phyloP scores from a whole-genome alignment of 1,139 yeast genomes.

The Tardiomyces blankii region DNA sequence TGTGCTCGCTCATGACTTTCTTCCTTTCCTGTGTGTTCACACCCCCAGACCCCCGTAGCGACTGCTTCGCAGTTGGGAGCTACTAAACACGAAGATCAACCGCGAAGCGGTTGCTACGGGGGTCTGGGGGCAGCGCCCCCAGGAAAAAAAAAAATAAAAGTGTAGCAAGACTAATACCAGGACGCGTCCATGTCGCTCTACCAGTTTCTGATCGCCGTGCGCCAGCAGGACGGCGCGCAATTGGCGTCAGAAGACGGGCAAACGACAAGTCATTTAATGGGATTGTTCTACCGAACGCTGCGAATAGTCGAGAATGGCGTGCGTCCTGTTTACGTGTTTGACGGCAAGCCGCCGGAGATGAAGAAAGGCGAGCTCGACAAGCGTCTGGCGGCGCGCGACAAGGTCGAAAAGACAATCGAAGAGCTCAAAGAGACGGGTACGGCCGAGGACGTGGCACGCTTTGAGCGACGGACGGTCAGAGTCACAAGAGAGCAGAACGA shows the following conservation, averaged over 20 bases:
- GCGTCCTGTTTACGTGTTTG: constrained; percentile 93
- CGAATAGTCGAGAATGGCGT: constrained; percentile 83
- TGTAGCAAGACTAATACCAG: constrained; percentile 8
- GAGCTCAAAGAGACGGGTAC: constrained; percentile 72
- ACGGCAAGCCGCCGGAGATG: constrained; percentile 88
- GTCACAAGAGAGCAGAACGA: constrained; percentile 88
- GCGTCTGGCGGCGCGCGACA: constrained; percentile 69
- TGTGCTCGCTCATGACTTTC: neutral
- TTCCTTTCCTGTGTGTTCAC: too few relatives aligned
- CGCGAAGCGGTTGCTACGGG: too few relatives aligned
- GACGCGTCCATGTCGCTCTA: constrained; percentile 75
- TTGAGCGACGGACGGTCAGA: constrained; percentile 78
- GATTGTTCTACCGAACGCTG: constrained; percentile 87
- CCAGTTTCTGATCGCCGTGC: constrained; percentile 88
- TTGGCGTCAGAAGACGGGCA: constrained; percentile 82
- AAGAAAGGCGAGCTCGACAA: constrained; percentile 91
- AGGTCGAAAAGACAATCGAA: constrained; percentile 66
- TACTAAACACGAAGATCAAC: too few relatives aligned
- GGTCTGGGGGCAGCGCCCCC: too few relatives aligned
- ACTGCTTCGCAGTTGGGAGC: too few relatives aligned
- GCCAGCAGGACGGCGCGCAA: constrained; percentile 96
- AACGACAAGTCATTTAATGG: constrained; percentile 88
- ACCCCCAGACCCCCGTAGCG: too few relatives aligned
- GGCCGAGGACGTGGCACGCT: constrained; percentile 61
- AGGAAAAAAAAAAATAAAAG: too few relatives aligned